Percentiles rank a stretch among this genome's conserved stretches.
Conservation (phyloP, 108 stramenopile genomes). For the Nitzschia sp. region DNA sequence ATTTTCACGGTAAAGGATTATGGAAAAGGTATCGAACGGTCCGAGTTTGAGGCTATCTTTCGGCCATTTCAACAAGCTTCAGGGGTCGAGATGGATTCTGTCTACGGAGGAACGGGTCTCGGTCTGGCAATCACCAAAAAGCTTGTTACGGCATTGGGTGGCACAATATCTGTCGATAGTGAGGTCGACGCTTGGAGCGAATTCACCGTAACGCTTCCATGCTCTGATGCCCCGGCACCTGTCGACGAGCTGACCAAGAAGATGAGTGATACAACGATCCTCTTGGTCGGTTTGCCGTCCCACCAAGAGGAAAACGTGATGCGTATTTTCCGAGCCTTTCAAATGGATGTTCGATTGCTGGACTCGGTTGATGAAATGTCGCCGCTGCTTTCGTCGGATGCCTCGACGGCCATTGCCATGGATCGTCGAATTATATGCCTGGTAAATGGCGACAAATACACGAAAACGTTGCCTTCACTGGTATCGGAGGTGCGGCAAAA, state of each 20-base stretch:
- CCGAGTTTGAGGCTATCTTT: slow-evolving; percentile 45
- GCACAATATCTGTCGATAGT: slow-evolving; percentile 38
- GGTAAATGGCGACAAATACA: neutral
- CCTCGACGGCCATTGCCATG: neutral
- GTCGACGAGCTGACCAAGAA: neutral
- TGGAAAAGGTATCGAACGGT: slow-evolving; percentile 39
- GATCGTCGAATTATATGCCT: slow-evolving; percentile 6
- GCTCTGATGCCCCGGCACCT: slow-evolving; percentile 3
- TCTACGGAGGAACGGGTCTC: slow-evolving; percentile 38
- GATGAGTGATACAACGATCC: neutral
- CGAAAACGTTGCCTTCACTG: neutral
- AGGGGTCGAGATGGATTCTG: neutral
- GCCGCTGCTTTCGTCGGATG: neutral
- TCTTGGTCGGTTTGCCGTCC: neutral
- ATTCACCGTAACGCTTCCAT: slow-evolving; percentile 43
- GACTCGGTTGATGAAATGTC: neutral
- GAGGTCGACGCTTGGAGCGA: slow-evolving; percentile 31
- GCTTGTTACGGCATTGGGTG: slow-evolving; percentile 42
- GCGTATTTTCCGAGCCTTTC: slow-evolving; percentile 9
- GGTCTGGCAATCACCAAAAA: slow-evolving; percentile 48
- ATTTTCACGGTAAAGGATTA: slow-evolving; percentile 46
- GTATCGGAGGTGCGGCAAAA: neutral
- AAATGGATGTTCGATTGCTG: slow-evolving; percentile 1
- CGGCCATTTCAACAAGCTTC: slow-evolving; percentile 41
- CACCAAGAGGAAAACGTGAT: neutral